Percentiles rank a stretch among this genome's conserved stretches.
Conservation (phyloP, 225 moss, liverwort and hornwort genomes). For the Anthoceros angustus region DNA sequence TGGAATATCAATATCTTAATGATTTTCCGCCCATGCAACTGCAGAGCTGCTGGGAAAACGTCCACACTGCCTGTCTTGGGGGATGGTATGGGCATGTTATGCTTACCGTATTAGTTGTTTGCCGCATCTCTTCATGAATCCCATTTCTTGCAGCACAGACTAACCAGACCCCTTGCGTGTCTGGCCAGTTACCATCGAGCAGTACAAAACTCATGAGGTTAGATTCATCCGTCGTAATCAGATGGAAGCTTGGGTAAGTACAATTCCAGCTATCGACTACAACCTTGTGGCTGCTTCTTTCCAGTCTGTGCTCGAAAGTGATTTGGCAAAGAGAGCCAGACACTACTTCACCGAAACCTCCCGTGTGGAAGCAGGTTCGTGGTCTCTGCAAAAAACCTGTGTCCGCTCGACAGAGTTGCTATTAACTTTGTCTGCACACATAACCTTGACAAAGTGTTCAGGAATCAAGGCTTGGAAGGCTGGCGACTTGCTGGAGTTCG, state of each 20-base stretch:
- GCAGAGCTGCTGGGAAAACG: slow-evolving; percentile 41
- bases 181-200: slow-evolving; percentile 43
- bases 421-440: not conserved
- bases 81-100: slow-evolving; percentile 28
- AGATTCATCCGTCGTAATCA: not conserved
- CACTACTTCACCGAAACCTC: slow-evolving; percentile 78
- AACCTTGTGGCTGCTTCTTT: not conserved
- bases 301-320: slow-evolving; percentile 42
- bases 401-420: not conserved
- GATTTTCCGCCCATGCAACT: slow-evolving; percentile 9
- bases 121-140: not conserved
- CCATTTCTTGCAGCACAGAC: not conserved
- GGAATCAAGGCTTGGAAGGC: slow-evolving; percentile 66
- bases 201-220: slow-evolving; percentile 66
- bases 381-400: not conserved
- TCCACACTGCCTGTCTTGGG: no score
- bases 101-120: not conserved
- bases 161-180: not conserved
- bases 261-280: not conserved
- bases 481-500: slow-evolving; percentile 59
- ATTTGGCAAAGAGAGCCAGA: slow-evolving; percentile 47
- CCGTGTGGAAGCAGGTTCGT: slow-evolving; percentile 58
- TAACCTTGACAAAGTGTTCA: slow-evolving; percentile 11
- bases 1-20: not conserved
- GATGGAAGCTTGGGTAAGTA: not conserved